A percentile compares a stretch with the other conserved stretches of the same genome.
phyloP scores from a whole-genome alignment of 2,329 filamentous ascomycete species.

The Dothistroma septosporum region DNA sequence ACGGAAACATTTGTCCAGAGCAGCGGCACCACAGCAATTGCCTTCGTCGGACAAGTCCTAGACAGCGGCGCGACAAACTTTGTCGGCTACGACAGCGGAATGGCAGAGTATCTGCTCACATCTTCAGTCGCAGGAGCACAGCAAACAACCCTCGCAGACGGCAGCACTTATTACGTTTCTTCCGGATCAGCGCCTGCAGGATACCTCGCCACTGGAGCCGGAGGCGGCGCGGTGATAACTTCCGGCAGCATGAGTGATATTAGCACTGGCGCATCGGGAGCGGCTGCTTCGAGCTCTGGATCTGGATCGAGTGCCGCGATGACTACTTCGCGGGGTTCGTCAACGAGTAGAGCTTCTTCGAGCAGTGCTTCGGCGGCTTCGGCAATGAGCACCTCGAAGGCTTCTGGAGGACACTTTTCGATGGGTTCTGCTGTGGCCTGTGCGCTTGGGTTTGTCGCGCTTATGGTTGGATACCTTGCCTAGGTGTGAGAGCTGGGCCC shows the following conservation, averaged over 20 bases:
- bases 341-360: not conserved
- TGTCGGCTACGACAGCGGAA: slow-evolving; percentile 12
- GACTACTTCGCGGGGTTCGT: not conserved
- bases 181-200: slow-evolving; percentile 6
- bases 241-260: not conserved
- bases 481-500: not conserved
- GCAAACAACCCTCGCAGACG: slow-evolving; percentile 10
- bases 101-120: slow-evolving; percentile 12
- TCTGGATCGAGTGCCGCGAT: not conserved
- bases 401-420: not conserved
- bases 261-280: too few relatives aligned
- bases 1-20: slow-evolving; percentile 10
- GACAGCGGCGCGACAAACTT: slow-evolving; percentile 16
- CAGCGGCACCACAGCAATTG: slow-evolving; percentile 7
- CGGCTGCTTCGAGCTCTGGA: not conserved
- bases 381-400: not conserved
- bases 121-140: not conserved
- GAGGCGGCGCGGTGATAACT: not conserved
- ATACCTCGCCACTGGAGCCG: slow-evolving; percentile 1
- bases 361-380: not conserved
- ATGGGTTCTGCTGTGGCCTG: not conserved
- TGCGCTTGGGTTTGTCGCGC: not conserved
- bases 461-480: not conserved
- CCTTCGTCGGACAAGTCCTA: slow-evolving; percentile 14
- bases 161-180: slow-evolving; percentile 12